A percentile compares a stretch with the other conserved stretches of the same genome.
Conservation (phyloP, 331 rosid genomes). For the Malus hybrid region DNA sequence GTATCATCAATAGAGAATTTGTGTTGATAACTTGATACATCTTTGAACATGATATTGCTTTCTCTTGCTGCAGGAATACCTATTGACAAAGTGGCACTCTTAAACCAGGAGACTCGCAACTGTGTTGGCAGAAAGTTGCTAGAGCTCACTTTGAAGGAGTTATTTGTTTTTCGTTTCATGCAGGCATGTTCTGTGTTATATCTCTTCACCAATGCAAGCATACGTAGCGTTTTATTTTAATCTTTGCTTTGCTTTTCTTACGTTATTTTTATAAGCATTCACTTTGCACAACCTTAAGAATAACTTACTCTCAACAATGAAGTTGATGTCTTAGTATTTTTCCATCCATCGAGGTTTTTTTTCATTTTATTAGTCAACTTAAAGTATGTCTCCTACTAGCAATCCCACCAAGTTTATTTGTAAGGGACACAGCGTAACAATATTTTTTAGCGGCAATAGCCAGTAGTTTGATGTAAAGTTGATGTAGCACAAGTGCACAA, state of each 20-base stretch:
- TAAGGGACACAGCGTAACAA: neutral
- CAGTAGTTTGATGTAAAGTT: neutral
- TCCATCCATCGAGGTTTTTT: neutral
- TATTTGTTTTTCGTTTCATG: constrained; percentile 76
- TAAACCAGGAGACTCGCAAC: constrained; percentile 82
- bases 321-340: neutral
- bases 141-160: constrained; percentile 79
- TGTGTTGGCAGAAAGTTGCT: constrained; percentile 75
- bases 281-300: neutral
- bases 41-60: constrained; percentile 21
- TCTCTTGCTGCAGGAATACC: constrained; percentile 70
- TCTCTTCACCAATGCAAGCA: neutral
- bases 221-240: neutral
- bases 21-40: neutral
- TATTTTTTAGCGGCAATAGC: neutral
- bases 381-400: neutral
- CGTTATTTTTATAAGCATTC: neutral
- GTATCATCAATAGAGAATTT: neutral
- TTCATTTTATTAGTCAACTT: neutral
- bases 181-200: constrained; percentile 50
- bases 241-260: neutral
- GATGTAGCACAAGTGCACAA: neutral
- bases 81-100: constrained; percentile 77
- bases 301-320: neutral
- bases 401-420: neutral